Evolutionary conservation across 192 early-diverging fungal genomes (phyloP).

Genomic region (Coemansia sp.): DNA sequence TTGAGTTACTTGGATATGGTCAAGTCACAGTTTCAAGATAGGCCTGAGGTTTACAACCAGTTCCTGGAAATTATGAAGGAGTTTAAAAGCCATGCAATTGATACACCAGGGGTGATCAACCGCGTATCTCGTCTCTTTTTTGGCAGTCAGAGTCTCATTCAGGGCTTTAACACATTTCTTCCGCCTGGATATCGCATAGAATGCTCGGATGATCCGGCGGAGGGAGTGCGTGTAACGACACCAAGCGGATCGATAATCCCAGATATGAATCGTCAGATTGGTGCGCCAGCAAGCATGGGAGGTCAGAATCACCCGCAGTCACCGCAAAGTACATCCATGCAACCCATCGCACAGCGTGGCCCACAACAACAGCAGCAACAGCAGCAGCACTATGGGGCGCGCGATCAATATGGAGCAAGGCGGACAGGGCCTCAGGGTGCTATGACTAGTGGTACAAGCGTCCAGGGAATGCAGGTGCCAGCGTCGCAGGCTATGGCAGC

Average conservation of each 20-base stretch:
- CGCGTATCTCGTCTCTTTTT: conserved; percentile 95
- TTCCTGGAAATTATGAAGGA: conserved; percentile 99
- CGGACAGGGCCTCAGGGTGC: conserved; percentile 14
- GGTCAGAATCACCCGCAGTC: conserved; percentile 10
- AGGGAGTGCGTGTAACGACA: conserved; percentile 85
- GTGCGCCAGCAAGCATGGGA: conserved; percentile 2
- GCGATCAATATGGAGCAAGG: conserved; percentile 30
- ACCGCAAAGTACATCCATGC: conserved; percentile 11
- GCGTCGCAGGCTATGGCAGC: conserved; percentile 9
- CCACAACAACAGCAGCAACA: conserved; percentile 23
- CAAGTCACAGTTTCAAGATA: conserved; percentile 85
- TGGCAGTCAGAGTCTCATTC: conserved; percentile 84
- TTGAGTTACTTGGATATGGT: conserved; percentile 96
- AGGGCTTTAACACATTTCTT: conserved; percentile 98
- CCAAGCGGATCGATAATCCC: conserved; percentile 64
- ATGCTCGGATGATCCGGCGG: conserved; percentile 75
- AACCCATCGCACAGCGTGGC: conserved; percentile 4
- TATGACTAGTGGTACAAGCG: neutral
- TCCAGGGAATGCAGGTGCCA: conserved; percentile 21
- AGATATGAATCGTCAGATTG: conserved; percentile 32
- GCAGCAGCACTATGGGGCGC: conserved; percentile 20
- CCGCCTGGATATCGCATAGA: conserved; percentile 98
- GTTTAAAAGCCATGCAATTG: conserved; percentile 94
- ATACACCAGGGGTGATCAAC: conserved; percentile 96
- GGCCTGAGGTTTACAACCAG: conserved; percentile 94